phyloP scores from a whole-genome alignment of 192 early-diverging fungal species.

The Paraglomus occultum region DNA sequence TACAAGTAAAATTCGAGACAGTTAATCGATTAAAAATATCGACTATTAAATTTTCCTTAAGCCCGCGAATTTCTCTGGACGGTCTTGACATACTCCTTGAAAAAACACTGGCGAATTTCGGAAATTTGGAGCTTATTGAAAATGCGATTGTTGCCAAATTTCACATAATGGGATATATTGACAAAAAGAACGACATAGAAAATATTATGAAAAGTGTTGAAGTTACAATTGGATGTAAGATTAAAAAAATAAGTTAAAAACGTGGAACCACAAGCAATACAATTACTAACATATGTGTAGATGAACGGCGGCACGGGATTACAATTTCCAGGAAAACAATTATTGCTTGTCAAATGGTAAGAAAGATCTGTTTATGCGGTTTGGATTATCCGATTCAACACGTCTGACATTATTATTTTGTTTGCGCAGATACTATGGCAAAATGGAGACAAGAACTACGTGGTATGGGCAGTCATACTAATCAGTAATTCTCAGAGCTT shows the following conservation, averaged over 20 bases:
- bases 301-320: slow-evolving; percentile 27
- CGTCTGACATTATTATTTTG: neutral
- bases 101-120: slow-evolving; percentile 10
- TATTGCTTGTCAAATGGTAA: slow-evolving; percentile 26
- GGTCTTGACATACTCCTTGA: slow-evolving; percentile 26
- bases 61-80: neutral
- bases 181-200: neutral
- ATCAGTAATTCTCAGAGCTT: neutral
- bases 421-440: slow-evolving; percentile 26
- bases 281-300: neutral
- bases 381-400: neutral
- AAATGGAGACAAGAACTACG: slow-evolving; percentile 24
- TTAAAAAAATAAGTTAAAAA: too few species aligned
- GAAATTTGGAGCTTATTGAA: slow-evolving; percentile 22
- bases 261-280: too few species aligned
- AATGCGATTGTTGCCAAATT: slow-evolving; percentile 27
- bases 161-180: slow-evolving; percentile 21
- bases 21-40: too few species aligned
- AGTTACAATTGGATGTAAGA: slow-evolving; percentile 26
- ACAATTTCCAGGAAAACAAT: slow-evolving; percentile 11
- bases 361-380: neutral
- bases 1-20: too few species aligned
- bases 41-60: neutral
- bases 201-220: slow-evolving; percentile 13
- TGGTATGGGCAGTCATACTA: slow-evolving; percentile 3